These are phyloP conservation scores for Podaxis sp. DNA, from an alignment of 768 basidiomycete species.

Conservation along the genomic window DNA sequence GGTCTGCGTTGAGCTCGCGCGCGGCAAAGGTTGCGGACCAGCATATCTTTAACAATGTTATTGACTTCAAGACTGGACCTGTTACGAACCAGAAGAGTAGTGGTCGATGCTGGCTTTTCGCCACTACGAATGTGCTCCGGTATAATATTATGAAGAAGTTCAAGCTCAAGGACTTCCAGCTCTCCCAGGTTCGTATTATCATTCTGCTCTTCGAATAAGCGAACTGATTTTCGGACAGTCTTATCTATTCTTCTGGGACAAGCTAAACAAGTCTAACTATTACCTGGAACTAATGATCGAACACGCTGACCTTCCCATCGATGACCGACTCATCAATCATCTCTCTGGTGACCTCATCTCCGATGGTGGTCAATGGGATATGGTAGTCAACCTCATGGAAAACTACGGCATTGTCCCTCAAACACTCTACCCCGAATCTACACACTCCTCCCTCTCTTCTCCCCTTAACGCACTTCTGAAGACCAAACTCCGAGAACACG, in stretches of 20 bases:
- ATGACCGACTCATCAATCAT: slow-evolving; percentile 80
- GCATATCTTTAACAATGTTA: slow-evolving; percentile 80
- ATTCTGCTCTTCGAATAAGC: not conserved
- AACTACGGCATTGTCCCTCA: slow-evolving; percentile 90
- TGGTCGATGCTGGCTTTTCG: slow-evolving; percentile 95
- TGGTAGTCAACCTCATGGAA: slow-evolving; percentile 62
- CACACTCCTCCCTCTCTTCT: slow-evolving; percentile 71
- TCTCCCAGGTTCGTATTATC: slow-evolving; percentile 66
- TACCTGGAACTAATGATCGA: slow-evolving; percentile 89
- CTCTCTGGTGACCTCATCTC: slow-evolving; percentile 77
- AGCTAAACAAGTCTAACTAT: slow-evolving; percentile 91
- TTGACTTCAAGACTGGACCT: slow-evolving; percentile 82
- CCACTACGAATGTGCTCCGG: slow-evolving; percentile 84
- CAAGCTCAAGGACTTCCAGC: slow-evolving; percentile 85
- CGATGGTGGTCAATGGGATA: slow-evolving; percentile 96
- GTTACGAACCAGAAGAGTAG: slow-evolving; percentile 86
- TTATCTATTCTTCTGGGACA: slow-evolving; percentile 96
- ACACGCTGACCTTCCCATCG: slow-evolving; percentile 74
- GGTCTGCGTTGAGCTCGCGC: slow-evolving; percentile 61
- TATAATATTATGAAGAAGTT: slow-evolving; percentile 85
- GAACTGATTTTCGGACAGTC: slow-evolving; percentile 40
- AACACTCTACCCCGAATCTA: slow-evolving; percentile 78
- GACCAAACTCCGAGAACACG: slow-evolving; percentile 89
- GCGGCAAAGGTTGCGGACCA: slow-evolving; percentile 58
- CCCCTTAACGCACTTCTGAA: slow-evolving; percentile 81